phyloP scores from a whole-genome alignment of 1,284 basidiomycete genomes.

The Cryptococcus hybrid region DNA sequence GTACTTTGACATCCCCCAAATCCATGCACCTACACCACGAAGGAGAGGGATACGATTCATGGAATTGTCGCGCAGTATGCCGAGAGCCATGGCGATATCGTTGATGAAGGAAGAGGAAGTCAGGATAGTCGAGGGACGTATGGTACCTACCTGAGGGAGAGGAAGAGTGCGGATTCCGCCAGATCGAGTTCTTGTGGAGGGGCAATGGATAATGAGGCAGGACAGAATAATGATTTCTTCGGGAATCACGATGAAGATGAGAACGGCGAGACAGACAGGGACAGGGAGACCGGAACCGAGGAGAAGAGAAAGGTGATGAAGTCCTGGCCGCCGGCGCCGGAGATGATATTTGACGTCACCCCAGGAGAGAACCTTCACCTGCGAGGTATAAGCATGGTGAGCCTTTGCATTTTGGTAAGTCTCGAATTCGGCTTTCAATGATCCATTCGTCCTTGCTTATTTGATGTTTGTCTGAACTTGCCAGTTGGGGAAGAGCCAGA shows the following conservation, averaged over 20 bases:
- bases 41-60: constrained; percentile 28
- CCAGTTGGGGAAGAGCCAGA: constrained; percentile 64
- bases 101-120: neutral
- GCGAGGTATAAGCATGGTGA: constrained; percentile 79
- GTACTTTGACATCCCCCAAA: neutral
- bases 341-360: constrained; percentile 3
- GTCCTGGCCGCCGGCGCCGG: neutral
- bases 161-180: no score
- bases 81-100: constrained; percentile 1
- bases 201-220: constrained; percentile 1
- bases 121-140: neutral
- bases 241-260: constrained; percentile 6
- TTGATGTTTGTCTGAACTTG: neutral
- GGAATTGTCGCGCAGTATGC: constrained; percentile 31
- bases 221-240: neutral
- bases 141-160: no score
- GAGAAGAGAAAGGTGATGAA: no score
- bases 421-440: no score
- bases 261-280: constrained; percentile 2
- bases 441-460: neutral
- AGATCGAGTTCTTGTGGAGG: neutral
- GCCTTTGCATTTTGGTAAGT: constrained; percentile 63
- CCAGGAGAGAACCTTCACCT: constrained; percentile 58
- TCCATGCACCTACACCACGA: neutral
- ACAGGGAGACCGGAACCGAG: neutral